phyloP scores from a whole-genome alignment of 1,284 basidiomycete genomes.

The Moesziomyces antarcticus region DNA sequence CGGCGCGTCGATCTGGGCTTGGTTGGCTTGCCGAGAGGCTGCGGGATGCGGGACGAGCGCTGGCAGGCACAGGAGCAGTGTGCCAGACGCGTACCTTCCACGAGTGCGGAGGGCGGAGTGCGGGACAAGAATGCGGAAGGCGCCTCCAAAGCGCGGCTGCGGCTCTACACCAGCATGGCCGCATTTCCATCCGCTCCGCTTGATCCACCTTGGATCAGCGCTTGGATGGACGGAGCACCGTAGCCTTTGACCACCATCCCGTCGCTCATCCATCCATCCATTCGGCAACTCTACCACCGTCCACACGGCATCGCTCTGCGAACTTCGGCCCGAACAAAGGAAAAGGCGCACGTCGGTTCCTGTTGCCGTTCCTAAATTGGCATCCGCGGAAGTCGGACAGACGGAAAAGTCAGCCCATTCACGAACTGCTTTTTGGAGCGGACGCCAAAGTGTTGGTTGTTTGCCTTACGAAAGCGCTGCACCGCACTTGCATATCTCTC shows the following conservation, averaged over 20 bases:
- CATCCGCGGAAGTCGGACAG: slow-evolving; percentile 33
- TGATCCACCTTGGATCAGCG: no score
- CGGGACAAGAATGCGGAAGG: not conserved
- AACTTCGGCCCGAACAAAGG: slow-evolving; percentile 7
- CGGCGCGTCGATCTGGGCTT: slow-evolving; percentile 12
- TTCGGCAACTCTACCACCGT: not conserved
- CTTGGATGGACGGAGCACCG: not conserved
- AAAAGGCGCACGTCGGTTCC: slow-evolving; percentile 2
- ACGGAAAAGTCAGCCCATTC: slow-evolving; percentile 32
- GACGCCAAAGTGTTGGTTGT: not conserved
- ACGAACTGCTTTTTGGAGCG: no score
- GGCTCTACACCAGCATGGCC: no score
- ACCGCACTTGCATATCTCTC: not conserved
- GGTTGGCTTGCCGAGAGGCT: not conserved
- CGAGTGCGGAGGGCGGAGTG: not conserved
- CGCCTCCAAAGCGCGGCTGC: no score
- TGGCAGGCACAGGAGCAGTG: no score
- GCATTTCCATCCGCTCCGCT: not conserved
- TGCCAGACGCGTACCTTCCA: no score
- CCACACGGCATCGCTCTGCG: not conserved
- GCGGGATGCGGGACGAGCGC: no score
- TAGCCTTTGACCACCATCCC: not conserved
- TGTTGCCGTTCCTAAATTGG: not conserved
- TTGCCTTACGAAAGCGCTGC: slow-evolving; percentile 20
- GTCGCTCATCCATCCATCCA: slow-evolving; percentile 13